These are phyloP conservation scores for Rhizopus microsporus DNA, from an alignment of 371 early-diverging fungal genomes.

Conservation along the genomic window DNA sequence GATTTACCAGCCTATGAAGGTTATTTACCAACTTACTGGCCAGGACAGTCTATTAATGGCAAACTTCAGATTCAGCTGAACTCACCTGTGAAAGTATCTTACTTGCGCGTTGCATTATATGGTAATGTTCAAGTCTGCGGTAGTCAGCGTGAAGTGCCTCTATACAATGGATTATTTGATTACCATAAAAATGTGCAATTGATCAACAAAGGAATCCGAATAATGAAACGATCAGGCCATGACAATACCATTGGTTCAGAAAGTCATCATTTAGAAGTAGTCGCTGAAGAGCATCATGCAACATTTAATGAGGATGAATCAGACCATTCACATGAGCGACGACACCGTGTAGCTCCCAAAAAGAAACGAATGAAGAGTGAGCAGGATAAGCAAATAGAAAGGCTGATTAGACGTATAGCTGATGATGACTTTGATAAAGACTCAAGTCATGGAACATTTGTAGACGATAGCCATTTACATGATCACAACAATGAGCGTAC, in stretches of 20 bases:
- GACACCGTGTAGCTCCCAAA: not conserved
- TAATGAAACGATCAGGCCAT: not conserved
- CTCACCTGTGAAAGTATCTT: conserved; percentile 9
- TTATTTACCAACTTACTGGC: conserved; percentile 18
- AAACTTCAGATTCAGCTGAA: conserved; percentile 5
- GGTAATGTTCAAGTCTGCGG: conserved; percentile 21
- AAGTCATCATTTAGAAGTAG: not conserved
- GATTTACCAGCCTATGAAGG: conserved; percentile 10
- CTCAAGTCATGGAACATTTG: conserved; percentile 1
- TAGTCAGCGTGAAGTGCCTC: conserved; percentile 4
- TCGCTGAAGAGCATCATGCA: not conserved
- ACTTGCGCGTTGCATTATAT: conserved; percentile 13
- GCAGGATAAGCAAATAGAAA: conserved; percentile 13
- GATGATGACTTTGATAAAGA: not conserved
- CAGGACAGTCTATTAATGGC: conserved; percentile 18
- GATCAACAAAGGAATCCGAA: conserved; percentile 14
- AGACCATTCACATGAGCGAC: not conserved
- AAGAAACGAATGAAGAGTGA: conserved; percentile 1
- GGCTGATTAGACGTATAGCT: conserved; percentile 8
- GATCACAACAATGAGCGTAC: not conserved
- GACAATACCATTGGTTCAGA: not conserved
- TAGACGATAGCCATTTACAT: not conserved
- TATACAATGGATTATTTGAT: conserved; percentile 16
- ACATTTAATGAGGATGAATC: not conserved
- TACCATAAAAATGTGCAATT: conserved; percentile 15